Evolutionary conservation across 2,329 filamentous ascomycete genomes (phyloP).

Genomic region (Diaporthe amygdali): DNA sequence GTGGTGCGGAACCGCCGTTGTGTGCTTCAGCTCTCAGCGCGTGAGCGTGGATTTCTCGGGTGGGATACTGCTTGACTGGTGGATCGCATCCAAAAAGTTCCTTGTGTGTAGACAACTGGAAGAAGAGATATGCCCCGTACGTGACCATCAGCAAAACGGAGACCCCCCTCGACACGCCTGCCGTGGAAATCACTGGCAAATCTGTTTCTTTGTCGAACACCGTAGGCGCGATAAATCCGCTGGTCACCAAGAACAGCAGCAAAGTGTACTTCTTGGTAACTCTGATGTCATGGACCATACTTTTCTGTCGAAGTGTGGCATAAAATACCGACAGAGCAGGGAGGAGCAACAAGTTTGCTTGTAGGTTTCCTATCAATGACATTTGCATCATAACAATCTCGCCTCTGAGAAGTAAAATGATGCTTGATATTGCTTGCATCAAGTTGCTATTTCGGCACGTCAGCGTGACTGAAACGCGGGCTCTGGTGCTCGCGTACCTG

Average conservation of each 20-base stretch:
- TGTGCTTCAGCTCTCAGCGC: not conserved
- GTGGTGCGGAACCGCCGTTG: not conserved
- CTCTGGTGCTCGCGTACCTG: not conserved
- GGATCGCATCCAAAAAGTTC: not conserved
- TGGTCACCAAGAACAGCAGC: not conserved
- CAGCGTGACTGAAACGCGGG: not conserved
- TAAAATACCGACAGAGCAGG: not conserved
- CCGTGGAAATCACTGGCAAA: not conserved
- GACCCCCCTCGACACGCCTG: not conserved
- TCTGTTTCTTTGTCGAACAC: not conserved
- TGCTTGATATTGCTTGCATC: not conserved
- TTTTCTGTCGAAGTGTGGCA: not conserved
- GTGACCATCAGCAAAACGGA: not conserved
- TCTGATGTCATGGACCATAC: not conserved
- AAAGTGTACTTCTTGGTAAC: not conserved
- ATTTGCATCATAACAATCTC: not conserved
- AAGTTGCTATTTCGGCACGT: not conserved
- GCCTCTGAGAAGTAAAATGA: not conserved
- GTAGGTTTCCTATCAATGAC: not conserved
- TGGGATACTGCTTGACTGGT: not conserved
- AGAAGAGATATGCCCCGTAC: not conserved
- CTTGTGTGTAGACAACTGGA: not conserved
- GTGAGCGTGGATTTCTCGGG: not conserved
- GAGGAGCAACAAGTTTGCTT: not conserved
- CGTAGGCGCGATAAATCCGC: not conserved